Conservation (phyloP, 176 grass and related monocot genomes). For the Triticum urartu region DNA sequence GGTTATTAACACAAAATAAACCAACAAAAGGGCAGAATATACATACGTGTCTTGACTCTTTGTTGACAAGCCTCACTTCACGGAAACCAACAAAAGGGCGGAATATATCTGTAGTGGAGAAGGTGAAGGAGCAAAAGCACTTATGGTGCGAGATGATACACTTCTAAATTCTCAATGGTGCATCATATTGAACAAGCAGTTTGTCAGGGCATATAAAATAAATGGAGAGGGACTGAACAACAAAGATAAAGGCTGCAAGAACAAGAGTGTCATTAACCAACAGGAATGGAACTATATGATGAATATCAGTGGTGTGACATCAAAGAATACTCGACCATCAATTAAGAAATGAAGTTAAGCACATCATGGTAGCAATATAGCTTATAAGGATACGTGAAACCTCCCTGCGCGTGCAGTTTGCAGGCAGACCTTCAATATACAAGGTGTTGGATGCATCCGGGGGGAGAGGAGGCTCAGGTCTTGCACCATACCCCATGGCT, state of each 20-base stretch:
- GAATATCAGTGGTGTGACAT: background rate
- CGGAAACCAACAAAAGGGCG: constrained; percentile 99
- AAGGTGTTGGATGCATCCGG: constrained; percentile 86
- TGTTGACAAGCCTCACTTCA: constrained; percentile 98
- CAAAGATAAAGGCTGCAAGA: background rate
- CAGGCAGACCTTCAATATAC: constrained; percentile 92
- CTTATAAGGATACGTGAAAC: constrained; percentile 95
- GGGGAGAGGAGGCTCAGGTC: constrained; percentile 73
- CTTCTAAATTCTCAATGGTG: background rate
- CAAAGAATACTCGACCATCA: background rate
- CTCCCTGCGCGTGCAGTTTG: constrained; percentile 91
- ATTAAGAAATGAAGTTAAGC: background rate
- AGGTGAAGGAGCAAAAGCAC: constrained; percentile 45
- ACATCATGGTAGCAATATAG: background rate
- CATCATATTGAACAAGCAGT: background rate
- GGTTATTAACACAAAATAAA: background rate
- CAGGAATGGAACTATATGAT: background rate
- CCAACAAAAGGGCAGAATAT: background rate
- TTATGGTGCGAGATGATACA: background rate
- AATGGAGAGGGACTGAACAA: background rate
- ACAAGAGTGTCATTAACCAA: background rate
- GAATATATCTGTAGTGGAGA: constrained; percentile 75
- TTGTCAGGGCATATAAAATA: background rate
- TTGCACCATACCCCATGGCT: constrained; percentile 69
- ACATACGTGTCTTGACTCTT: constrained; percentile 94